phyloP scores from a whole-genome alignment of 495 filamentous ascomycete genomes.

The Aspergillus steynii region DNA sequence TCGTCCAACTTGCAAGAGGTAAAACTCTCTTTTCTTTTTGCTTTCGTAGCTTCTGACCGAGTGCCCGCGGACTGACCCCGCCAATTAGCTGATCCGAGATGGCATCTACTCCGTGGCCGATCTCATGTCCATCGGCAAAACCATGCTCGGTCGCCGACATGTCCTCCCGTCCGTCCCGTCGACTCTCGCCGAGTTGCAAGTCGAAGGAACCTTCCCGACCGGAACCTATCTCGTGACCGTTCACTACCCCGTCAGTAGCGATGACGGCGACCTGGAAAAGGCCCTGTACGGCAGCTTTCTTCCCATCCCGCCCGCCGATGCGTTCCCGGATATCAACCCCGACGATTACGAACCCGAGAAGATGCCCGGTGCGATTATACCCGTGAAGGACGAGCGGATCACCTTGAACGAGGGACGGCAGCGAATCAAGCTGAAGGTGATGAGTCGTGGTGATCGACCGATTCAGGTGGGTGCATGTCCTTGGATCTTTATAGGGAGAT shows the following conservation, averaged over 20 bases:
- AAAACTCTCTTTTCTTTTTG: slow-evolving; percentile 14
- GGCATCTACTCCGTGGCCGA: slow-evolving; percentile 88
- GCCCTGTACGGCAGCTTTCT: slow-evolving; percentile 93
- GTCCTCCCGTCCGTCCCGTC: slow-evolving; percentile 79
- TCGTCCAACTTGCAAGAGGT: slow-evolving; percentile 88
- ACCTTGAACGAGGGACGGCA: slow-evolving; percentile 72
- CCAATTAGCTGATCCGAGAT: slow-evolving; percentile 82
- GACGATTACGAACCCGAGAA: slow-evolving; percentile 63
- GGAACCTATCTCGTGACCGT: slow-evolving; percentile 97
- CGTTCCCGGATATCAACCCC: slow-evolving; percentile 64
- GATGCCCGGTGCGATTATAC: slow-evolving; percentile 78
- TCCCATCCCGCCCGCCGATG: slow-evolving; percentile 66
- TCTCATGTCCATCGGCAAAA: slow-evolving; percentile 88
- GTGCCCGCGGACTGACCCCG: slow-evolving; percentile 2
- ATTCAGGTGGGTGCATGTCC: slow-evolving; percentile 63
- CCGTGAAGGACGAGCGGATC: slow-evolving; percentile 63
- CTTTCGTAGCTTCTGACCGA: slow-evolving; percentile 7
- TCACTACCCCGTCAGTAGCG: slow-evolving; percentile 81
- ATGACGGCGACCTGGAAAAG: slow-evolving; percentile 82
- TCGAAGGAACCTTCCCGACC: slow-evolving; percentile 89
- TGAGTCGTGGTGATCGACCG: slow-evolving; percentile 86
- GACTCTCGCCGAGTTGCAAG: slow-evolving; percentile 79
- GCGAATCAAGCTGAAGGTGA: slow-evolving; percentile 72
- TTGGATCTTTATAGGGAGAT: too few species aligned
- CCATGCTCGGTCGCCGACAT: slow-evolving; percentile 92